phyloP scores from a whole-genome alignment of 2,329 filamentous ascomycete genomes.

The Alternaria longipes region DNA sequence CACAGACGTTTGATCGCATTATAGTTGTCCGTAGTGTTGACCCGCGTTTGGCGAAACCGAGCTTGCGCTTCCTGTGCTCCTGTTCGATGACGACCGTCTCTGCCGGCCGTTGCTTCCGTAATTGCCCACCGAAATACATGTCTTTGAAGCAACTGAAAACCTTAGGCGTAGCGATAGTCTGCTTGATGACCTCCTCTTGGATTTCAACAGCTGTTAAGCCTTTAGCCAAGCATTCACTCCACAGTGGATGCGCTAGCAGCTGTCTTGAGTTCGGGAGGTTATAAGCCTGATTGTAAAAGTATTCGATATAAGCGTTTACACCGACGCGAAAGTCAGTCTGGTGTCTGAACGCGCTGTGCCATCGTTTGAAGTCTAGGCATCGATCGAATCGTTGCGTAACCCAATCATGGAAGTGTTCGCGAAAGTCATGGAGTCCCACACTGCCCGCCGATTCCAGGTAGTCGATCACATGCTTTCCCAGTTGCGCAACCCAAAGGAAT shows the following conservation, averaged over 20 bases:
- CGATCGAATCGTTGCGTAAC: slow-evolving; percentile 60
- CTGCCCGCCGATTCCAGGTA: slow-evolving; percentile 58
- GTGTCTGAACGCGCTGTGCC: slow-evolving; percentile 59
- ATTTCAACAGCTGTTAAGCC: slow-evolving; percentile 20
- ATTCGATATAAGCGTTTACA: slow-evolving; percentile 68
- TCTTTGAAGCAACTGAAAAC: slow-evolving; percentile 70
- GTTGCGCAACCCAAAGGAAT: slow-evolving; percentile 75
- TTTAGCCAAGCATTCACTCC: slow-evolving; percentile 58
- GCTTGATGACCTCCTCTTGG: slow-evolving; percentile 26
- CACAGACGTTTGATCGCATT: background rate
- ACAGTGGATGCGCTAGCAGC: slow-evolving; percentile 57
- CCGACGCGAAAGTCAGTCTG: slow-evolving; percentile 69
- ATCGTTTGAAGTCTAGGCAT: slow-evolving; percentile 59
- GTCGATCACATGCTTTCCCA: slow-evolving; percentile 77
- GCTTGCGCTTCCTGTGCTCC: slow-evolving; percentile 17
- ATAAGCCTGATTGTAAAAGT: slow-evolving; percentile 71
- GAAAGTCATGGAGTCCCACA: slow-evolving; percentile 65
- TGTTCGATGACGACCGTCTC: slow-evolving; percentile 14
- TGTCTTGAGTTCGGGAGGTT: slow-evolving; percentile 56
- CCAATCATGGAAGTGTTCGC: slow-evolving; percentile 66
- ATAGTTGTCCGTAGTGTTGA: background rate
- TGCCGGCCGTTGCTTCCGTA: slow-evolving; percentile 50
- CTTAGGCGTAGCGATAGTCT: slow-evolving; percentile 76
- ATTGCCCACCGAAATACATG: slow-evolving; percentile 66
- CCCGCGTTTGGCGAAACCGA: slow-evolving; percentile 30